Percentiles rank a stretch among this genome's conserved stretches.
Conservation (phyloP, 164 flowering plant genomes). For the Magnolia kwangsiensis region DNA sequence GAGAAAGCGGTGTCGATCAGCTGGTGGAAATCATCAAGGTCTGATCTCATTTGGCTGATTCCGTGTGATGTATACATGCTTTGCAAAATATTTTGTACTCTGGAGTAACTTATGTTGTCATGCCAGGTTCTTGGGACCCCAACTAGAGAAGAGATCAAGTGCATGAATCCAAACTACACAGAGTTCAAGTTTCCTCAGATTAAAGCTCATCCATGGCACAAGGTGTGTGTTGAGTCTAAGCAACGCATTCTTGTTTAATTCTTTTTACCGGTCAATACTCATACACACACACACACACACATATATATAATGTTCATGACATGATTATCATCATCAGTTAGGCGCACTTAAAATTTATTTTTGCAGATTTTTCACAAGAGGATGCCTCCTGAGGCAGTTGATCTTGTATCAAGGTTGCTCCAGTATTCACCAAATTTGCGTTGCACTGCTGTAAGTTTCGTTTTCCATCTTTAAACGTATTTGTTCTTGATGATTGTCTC, state of each 20-base stretch:
- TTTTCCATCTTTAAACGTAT: not conserved
- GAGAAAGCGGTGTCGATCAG: constrained; percentile 66
- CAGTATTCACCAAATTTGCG: constrained; percentile 92
- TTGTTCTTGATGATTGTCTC: not conserved
- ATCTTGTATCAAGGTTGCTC: constrained; percentile 92
- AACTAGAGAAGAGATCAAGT: constrained; percentile 92
- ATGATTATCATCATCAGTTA: not conserved
- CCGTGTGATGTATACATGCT: not conserved
- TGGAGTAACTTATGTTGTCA: not conserved
- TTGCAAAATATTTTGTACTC: not conserved
- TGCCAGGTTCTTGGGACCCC: constrained; percentile 87
- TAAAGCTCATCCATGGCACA: constrained; percentile 98
- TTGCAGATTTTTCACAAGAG: constrained; percentile 77
- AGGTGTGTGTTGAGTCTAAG: constrained; percentile 42
- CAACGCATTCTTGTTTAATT: not conserved
- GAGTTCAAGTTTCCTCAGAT: constrained; percentile 95
- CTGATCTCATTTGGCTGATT: not conserved
- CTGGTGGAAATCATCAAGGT: constrained; percentile 61
- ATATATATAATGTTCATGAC: constrained; percentile 7
- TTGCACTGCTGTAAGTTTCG: constrained; percentile 76
- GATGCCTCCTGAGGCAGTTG: constrained; percentile 93
- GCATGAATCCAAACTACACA: constrained; percentile 95
- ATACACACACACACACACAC: not conserved
- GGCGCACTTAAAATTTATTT: not conserved
- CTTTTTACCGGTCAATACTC: not conserved